These are phyloP conservation scores for Yamadazyma sp. DNA, from an alignment of 1,139 yeast genomes.

Conservation along the genomic window DNA sequence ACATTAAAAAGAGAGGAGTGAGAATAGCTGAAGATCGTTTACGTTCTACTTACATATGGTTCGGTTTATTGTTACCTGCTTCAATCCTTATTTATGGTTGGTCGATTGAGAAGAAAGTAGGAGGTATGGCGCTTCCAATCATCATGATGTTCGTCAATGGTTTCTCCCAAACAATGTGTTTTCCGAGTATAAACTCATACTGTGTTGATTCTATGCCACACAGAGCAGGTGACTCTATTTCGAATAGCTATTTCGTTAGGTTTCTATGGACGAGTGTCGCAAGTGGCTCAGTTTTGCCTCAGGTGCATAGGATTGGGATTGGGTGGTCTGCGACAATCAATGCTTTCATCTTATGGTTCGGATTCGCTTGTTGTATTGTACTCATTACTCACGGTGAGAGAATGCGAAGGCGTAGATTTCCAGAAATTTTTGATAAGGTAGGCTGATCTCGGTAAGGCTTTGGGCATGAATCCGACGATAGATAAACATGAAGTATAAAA, in stretches of 20 bases:
- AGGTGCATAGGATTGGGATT: conserved; percentile 45
- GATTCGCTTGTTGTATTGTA: conserved; percentile 16
- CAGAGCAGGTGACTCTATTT: conserved; percentile 51
- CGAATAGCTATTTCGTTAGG: conserved; percentile 34
- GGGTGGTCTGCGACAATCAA: conserved; percentile 52
- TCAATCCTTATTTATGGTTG: conserved; percentile 51
- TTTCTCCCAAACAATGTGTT: conserved; percentile 45
- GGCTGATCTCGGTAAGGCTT: background rate
- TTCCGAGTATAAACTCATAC: conserved; percentile 51
- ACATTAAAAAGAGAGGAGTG: conserved; percentile 37
- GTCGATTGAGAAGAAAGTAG: conserved; percentile 44
- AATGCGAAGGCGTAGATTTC: conserved; percentile 28
- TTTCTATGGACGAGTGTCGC: conserved; percentile 51
- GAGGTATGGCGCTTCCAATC: conserved; percentile 54
- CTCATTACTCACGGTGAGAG: conserved; percentile 19
- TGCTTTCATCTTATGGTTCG: conserved; percentile 30
- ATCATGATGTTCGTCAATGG: conserved; percentile 47
- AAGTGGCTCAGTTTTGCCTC: conserved; percentile 44
- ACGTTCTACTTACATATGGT: conserved; percentile 32
- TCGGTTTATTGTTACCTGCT: conserved; percentile 38
- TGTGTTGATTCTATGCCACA: conserved; percentile 55
- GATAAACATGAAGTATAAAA: background rate
- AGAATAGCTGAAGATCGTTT: conserved; percentile 53
- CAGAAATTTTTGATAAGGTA: conserved; percentile 15
- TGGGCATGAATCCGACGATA: background rate